A percentile compares a stretch with the other conserved stretches of the same genome.
phyloP scores from a whole-genome alignment of 1,284 basidiomycete species.

The Testicularia cyperi region DNA sequence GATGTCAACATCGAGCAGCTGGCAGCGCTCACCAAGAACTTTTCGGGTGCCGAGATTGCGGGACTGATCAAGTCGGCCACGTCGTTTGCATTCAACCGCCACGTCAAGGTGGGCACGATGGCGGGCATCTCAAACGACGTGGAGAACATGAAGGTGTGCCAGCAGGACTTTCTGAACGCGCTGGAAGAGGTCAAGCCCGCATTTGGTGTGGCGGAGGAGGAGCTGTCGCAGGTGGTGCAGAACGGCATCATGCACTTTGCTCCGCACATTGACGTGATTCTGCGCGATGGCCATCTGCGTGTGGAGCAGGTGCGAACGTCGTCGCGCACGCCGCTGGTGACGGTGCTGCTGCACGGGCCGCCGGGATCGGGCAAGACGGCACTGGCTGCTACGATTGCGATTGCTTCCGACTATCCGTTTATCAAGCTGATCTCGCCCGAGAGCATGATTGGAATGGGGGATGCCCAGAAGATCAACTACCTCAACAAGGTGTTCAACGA shows the following conservation, averaged over 20 bases:
- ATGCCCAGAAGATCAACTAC: slow-evolving; percentile 84
- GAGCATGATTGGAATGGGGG: slow-evolving; percentile 92
- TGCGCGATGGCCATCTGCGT: slow-evolving; percentile 86
- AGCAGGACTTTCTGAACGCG: slow-evolving; percentile 84
- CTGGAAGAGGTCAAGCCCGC: slow-evolving; percentile 94
- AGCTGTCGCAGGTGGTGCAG: slow-evolving; percentile 87
- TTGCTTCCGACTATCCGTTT: slow-evolving; percentile 90
- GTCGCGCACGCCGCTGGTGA: slow-evolving; percentile 87
- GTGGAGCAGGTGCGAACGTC: slow-evolving; percentile 93
- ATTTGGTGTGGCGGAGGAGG: slow-evolving; percentile 97
- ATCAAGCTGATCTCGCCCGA: slow-evolving; percentile 97
- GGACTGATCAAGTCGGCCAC: slow-evolving; percentile 97
- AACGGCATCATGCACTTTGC: slow-evolving; percentile 96
- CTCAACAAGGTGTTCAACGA: slow-evolving; percentile 94
- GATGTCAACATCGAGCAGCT: slow-evolving; percentile 87
- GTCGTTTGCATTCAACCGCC: slow-evolving; percentile 94
- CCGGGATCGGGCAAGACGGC: slow-evolving; percentile 94
- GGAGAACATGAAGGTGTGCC: slow-evolving; percentile 85
- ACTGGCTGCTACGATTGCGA: slow-evolving; percentile 89
- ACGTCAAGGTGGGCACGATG: slow-evolving; percentile 95
- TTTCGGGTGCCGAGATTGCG: slow-evolving; percentile 92
- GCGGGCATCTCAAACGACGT: slow-evolving; percentile 95
- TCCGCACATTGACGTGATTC: slow-evolving; percentile 69
- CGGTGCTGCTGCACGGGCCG: slow-evolving; percentile 81
- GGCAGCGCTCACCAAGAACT: slow-evolving; percentile 88